These are phyloP conservation scores for Chondrostereum purpureum DNA, from an alignment of 1,284 basidiomycete species.

Conservation along the genomic window DNA sequence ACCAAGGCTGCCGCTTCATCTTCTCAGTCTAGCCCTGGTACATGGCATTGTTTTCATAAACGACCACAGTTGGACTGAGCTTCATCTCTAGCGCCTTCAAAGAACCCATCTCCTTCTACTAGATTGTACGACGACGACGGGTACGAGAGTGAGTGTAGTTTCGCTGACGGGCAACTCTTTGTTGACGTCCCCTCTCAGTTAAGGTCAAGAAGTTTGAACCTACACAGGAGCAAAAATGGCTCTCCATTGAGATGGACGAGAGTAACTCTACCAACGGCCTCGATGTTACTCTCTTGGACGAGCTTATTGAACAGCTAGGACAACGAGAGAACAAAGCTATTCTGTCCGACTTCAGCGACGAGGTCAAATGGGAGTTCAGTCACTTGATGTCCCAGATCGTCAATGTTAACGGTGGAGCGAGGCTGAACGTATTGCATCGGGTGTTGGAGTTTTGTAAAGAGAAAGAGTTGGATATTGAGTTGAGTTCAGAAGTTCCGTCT, in stretches of 20 bases:
- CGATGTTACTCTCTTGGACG: conserved; percentile 5
- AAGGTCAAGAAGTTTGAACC: too few relatives aligned
- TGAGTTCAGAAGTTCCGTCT: background rate
- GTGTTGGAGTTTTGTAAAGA: conserved; percentile 5
- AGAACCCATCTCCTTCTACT: too few relatives aligned
- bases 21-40: too few relatives aligned
- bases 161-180: too few relatives aligned
- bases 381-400: conserved; percentile 6
- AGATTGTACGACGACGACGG: too few relatives aligned
- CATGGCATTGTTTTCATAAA: too few relatives aligned
- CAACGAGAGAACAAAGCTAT: conserved; percentile 3
- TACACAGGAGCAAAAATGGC: too few relatives aligned
- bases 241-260: background rate
- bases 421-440: conserved; percentile 5
- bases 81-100: too few relatives aligned
- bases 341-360: background rate
- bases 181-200: too few relatives aligned
- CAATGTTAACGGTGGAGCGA: conserved; percentile 5
- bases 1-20: too few relatives aligned
- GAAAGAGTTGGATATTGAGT: conserved; percentile 3
- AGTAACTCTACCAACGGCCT: background rate
- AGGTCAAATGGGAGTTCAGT: conserved; percentile 3
- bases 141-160: too few relatives aligned
- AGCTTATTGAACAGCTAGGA: conserved; percentile 6
- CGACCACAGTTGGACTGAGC: too few relatives aligned